A percentile compares a stretch with the other conserved stretches of the same genome.
Conservation (phyloP, 192 early-diverging fungal genomes). For the Tieghemiomyces parasiticus region DNA sequence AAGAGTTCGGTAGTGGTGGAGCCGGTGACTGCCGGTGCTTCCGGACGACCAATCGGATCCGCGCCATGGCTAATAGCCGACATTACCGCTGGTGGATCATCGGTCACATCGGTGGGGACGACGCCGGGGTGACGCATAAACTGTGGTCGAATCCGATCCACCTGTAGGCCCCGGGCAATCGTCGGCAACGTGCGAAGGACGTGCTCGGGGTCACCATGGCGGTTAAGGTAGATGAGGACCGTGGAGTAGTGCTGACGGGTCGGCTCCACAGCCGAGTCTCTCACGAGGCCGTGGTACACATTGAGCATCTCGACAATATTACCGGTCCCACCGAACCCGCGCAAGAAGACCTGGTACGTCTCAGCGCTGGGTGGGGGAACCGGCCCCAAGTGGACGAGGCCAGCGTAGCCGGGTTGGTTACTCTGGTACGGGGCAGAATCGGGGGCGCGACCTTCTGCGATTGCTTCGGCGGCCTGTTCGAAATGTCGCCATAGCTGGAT, state of each 20-base stretch:
- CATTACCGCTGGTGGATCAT: too few relatives aligned
- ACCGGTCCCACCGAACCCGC: neutral
- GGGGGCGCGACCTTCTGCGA: neutral
- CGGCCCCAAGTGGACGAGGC: neutral
- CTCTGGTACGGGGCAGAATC: neutral
- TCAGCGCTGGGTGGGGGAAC: neutral
- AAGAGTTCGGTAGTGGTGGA: neutral
- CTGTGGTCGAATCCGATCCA: neutral
- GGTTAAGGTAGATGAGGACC: constrained; percentile 8
- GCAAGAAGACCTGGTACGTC: constrained; percentile 7
- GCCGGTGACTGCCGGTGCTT: too few relatives aligned
- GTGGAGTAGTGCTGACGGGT: constrained; percentile 10
- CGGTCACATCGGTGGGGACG: too few relatives aligned
- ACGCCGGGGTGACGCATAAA: neutral
- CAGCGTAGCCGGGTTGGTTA: neutral
- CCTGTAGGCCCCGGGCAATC: neutral
- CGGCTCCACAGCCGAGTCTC: neutral
- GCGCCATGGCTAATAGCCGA: too few relatives aligned
- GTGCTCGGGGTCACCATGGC: neutral
- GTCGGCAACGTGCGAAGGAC: neutral
- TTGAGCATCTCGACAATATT: neutral
- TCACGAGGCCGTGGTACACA: constrained; percentile 1
- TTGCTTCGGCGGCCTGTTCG: neutral
- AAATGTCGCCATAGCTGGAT: neutral
- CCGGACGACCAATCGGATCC: too few relatives aligned